Evolutionary conservation across 805 yeast species (phyloP).

Genomic region (Starmerella sirachaensis): DNA sequence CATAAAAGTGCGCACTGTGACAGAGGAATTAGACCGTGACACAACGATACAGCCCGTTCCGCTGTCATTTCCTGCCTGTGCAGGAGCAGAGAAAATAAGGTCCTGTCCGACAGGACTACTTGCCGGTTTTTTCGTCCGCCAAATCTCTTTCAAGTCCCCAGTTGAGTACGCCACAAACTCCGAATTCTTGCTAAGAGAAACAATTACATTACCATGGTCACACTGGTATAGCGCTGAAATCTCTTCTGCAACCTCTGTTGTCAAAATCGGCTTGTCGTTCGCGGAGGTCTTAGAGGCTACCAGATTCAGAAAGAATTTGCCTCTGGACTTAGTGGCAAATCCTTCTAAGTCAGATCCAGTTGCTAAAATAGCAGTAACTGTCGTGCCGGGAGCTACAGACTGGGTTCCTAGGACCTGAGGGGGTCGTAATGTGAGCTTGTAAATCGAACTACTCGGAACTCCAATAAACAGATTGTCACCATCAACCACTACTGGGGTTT

Average conservation of each 20-base stretch:
- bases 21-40: neutral
- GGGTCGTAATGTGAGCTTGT: slow-evolving; percentile 24
- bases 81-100: neutral
- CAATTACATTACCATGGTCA: neutral
- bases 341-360: slow-evolving; percentile 8
- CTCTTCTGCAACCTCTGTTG: slow-evolving; percentile 7
- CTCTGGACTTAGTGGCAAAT: slow-evolving; percentile 26
- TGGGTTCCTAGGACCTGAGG: slow-evolving; percentile 28
- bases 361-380: slow-evolving; percentile 22
- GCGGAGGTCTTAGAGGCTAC: neutral
- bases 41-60: slow-evolving; percentile 1
- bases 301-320: slow-evolving; percentile 19
- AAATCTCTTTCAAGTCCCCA: neutral
- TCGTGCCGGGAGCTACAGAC: slow-evolving; percentile 27
- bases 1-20: neutral
- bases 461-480: slow-evolving; percentile 22
- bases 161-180: slow-evolving; percentile 1
- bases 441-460: slow-evolving; percentile 26
- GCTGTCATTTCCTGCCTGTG: neutral
- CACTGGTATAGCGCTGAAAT: slow-evolving; percentile 8
- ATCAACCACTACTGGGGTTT: slow-evolving; percentile 8
- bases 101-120: neutral
- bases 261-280: slow-evolving; percentile 1
- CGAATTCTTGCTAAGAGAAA: slow-evolving; percentile 1
- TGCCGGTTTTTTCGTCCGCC: too few relatives aligned